phyloP scores from a whole-genome alignment of 768 basidiomycete species.

The Imleria badia region DNA sequence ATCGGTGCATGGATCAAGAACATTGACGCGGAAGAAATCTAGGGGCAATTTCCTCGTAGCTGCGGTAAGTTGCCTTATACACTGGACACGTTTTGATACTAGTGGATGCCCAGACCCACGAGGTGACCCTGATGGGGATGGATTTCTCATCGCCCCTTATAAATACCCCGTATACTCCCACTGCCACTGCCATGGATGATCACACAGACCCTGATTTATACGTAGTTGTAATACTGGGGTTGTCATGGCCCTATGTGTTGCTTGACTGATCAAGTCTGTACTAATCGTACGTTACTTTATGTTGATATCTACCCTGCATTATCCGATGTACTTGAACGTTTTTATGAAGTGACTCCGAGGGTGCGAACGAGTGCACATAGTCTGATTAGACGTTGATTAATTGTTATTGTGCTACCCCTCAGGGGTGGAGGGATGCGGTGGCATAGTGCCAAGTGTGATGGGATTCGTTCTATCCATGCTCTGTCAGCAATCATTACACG shows the following conservation, averaged over 20 bases:
- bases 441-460: not conserved
- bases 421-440: not conserved
- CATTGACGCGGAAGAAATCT: constrained; percentile 54
- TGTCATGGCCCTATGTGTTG: constrained; percentile 4
- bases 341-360: not conserved
- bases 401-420: not conserved
- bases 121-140: constrained; percentile 23
- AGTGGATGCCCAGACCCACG: constrained; percentile 19
- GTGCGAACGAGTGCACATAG: not conserved
- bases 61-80: constrained; percentile 5
- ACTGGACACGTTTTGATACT: constrained; percentile 12
- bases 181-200: constrained; percentile 18
- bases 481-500: constrained; percentile 1
- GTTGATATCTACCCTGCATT: constrained; percentile 2
- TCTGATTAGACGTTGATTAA: not conserved
- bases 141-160: constrained; percentile 23
- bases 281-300: constrained; percentile 24
- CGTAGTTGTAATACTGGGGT: constrained; percentile 8
- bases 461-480: not conserved
- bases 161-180: constrained; percentile 28
- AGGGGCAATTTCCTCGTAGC: constrained; percentile 14
- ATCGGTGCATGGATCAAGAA: constrained; percentile 99
- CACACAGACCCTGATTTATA: constrained; percentile 10
- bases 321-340: constrained; percentile 2
- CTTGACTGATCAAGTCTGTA: constrained; percentile 9